Percentiles rank a stretch among this genome's conserved stretches.
phyloP scores from a whole-genome alignment of 2,329 filamentous ascomycete genomes.

The Fusarium avenaceum region DNA sequence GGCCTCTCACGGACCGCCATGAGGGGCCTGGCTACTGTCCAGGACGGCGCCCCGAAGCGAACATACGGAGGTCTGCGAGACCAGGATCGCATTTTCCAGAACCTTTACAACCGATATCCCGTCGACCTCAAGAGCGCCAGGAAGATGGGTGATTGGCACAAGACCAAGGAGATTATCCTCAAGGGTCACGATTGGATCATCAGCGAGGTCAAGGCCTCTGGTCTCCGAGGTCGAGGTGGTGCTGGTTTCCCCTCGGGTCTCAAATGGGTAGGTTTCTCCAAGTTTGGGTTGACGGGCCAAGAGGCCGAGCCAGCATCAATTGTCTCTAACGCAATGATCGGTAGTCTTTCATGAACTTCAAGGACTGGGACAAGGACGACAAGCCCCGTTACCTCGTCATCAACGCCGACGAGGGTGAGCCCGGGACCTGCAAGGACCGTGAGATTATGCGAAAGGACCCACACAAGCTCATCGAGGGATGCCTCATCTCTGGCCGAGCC shows the following conservation, averaged over 20 bases:
- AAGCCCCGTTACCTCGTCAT: slow-evolving; percentile 97
- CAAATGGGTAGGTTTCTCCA: slow-evolving; percentile 85
- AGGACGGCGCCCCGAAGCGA: slow-evolving; percentile 78
- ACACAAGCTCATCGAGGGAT: slow-evolving; percentile 98
- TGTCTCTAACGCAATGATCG: slow-evolving; percentile 41
- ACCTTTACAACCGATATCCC: slow-evolving; percentile 94
- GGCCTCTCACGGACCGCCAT: slow-evolving; percentile 60
- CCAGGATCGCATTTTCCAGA: slow-evolving; percentile 99
- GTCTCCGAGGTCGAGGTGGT: slow-evolving; percentile 93
- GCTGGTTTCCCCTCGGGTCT: slow-evolving; percentile 97
- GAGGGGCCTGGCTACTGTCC: slow-evolving; percentile 84
- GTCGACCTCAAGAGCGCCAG: slow-evolving; percentile 92
- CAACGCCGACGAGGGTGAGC: slow-evolving; percentile 98
- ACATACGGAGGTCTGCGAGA: slow-evolving; percentile 90
- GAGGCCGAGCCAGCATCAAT: slow-evolving; percentile 41
- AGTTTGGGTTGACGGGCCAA: slow-evolving; percentile 23
- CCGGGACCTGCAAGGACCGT: slow-evolving; percentile 98
- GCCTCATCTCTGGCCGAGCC: slow-evolving; percentile 92
- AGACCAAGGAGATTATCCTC: slow-evolving; percentile 97
- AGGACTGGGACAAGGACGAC: slow-evolving; percentile 98
- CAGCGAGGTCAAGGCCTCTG: slow-evolving; percentile 95
- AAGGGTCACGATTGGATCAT: slow-evolving; percentile 99
- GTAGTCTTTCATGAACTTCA: slow-evolving; percentile 99
- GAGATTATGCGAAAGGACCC: slow-evolving; percentile 99
- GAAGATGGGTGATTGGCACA: slow-evolving; percentile 99